phyloP scores from a whole-genome alignment of 2,329 filamentous ascomycete species.

The Penicillium sp. region DNA sequence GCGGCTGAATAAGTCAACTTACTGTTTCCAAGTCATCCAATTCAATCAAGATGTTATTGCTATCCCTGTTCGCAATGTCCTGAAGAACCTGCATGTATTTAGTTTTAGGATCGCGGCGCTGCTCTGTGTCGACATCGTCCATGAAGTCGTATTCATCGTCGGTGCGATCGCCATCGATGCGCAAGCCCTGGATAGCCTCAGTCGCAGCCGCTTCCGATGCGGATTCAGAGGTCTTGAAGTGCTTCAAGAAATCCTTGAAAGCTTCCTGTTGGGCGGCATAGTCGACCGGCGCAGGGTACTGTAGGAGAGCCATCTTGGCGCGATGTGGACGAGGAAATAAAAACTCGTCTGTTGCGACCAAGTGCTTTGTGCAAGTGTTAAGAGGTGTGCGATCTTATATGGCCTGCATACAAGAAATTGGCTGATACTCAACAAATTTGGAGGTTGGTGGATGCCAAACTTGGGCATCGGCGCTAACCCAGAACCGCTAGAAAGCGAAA shows the following conservation, averaged over 20 bases:
- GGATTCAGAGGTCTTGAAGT: conserved; percentile 75
- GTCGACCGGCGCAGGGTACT: conserved; percentile 73
- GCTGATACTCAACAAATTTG: conserved; percentile 8
- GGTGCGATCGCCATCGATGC: conserved; percentile 79
- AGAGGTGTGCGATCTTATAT: conserved; percentile 2
- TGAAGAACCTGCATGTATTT: conserved; percentile 91
- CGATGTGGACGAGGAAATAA: conserved; percentile 15
- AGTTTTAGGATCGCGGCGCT: conserved; percentile 56
- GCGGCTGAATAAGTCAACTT: conserved; percentile 25
- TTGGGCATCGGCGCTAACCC: conserved; percentile 12
- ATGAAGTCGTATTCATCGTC: conserved; percentile 92
- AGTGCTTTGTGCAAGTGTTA: neutral
- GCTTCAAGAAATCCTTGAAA: conserved; percentile 81
- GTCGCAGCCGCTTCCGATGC: conserved; percentile 63
- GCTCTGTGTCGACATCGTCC: conserved; percentile 68
- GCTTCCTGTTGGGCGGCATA: conserved; percentile 77
- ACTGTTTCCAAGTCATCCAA: conserved; percentile 80
- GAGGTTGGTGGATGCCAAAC: conserved; percentile 17
- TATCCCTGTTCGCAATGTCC: conserved; percentile 74
- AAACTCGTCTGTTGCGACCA: conserved; percentile 4
- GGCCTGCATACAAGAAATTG: conserved; percentile 8
- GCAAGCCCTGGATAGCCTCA: conserved; percentile 77
- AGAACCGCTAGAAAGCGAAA: conserved; percentile 8
- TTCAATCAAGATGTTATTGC: conserved; percentile 77
- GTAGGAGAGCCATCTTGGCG: conserved; percentile 75